Evolutionary conservation across 2,329 filamentous ascomycete genomes (phyloP).

Genomic region (Beauveria bassiana): DNA sequence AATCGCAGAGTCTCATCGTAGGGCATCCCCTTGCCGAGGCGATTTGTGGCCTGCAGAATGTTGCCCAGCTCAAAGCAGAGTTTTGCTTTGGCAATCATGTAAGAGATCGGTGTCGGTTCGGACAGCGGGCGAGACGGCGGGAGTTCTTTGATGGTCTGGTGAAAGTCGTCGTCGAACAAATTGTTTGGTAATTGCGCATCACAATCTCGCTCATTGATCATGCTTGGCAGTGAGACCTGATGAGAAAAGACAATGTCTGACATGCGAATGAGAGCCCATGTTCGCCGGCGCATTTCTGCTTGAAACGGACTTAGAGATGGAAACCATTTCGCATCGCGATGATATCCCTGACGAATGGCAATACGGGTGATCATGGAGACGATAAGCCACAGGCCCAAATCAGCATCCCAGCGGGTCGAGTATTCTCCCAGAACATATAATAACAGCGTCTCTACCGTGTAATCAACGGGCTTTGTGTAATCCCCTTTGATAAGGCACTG

Average conservation of each 20-base stretch:
- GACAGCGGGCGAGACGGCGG: slow-evolving; percentile 59
- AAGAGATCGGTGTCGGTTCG: slow-evolving; percentile 69
- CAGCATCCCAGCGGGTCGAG: slow-evolving; percentile 64
- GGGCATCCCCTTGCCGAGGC: slow-evolving; percentile 44
- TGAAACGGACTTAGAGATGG: slow-evolving; percentile 64
- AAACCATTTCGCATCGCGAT: slow-evolving; percentile 70
- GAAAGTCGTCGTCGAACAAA: slow-evolving; percentile 73
- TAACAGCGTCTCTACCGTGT: slow-evolving; percentile 72
- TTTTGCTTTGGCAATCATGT: slow-evolving; percentile 67
- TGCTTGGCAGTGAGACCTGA: slow-evolving; percentile 57
- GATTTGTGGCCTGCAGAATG: slow-evolving; percentile 59
- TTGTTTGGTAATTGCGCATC: slow-evolving; percentile 71
- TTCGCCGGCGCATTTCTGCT: slow-evolving; percentile 64
- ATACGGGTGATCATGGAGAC: slow-evolving; percentile 47
- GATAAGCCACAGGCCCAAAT: slow-evolving; percentile 57
- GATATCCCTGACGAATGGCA: slow-evolving; percentile 65
- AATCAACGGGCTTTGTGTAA: slow-evolving; percentile 65
- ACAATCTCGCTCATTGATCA: slow-evolving; percentile 67
- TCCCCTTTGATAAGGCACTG: slow-evolving; percentile 71
- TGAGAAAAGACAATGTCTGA: slow-evolving; percentile 72
- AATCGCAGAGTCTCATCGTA: slow-evolving; percentile 60
- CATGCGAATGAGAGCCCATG: slow-evolving; percentile 65
- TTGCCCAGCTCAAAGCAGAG: slow-evolving; percentile 62
- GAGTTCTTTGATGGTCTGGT: slow-evolving; percentile 57
- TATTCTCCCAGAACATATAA: slow-evolving; percentile 72